Evolutionary conservation across 129 eudicot species (phyloP).

Genomic region (Chrysanthemum seticuspe): DNA sequence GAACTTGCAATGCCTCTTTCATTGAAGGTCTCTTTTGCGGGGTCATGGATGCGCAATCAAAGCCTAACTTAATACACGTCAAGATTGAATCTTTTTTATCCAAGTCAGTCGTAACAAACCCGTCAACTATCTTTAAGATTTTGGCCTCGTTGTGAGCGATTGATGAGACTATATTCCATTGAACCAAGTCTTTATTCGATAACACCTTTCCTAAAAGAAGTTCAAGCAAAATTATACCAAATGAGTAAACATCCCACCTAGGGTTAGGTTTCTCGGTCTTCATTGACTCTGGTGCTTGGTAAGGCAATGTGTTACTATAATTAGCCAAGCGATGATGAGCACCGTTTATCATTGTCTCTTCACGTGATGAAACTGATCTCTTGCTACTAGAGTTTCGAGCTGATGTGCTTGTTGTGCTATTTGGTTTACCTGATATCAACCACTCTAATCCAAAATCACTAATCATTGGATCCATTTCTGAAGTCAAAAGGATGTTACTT

Average conservation of each 20-base stretch:
- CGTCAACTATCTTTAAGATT: conserved; percentile 55
- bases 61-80: conserved; percentile 67
- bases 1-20: conserved; percentile 73
- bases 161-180: conserved; percentile 43
- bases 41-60: conserved; percentile 63
- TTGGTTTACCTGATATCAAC: conserved; percentile 53
- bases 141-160: conserved; percentile 39
- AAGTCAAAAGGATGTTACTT: conserved; percentile 77
- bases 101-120: conserved; percentile 45
- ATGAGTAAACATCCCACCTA: conserved; percentile 94
- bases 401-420: conserved; percentile 31
- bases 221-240: conserved; percentile 78
- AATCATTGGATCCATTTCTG: conserved; percentile 73
- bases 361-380: conserved; percentile 37
- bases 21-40: conserved; percentile 85
- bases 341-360: conserved; percentile 20
- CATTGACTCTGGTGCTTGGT: conserved; percentile 80
- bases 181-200: conserved; percentile 53
- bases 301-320: conserved; percentile 43
- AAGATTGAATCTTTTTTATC: conserved; percentile 45
- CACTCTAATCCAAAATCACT: conserved; percentile 77
- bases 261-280: conserved; percentile 60
- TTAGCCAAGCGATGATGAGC: conserved; percentile 32
- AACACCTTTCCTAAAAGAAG: conserved; percentile 72
- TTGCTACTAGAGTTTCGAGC: conserved; percentile 52